Percentiles rank a stretch among this genome's conserved stretches.
Evolutionary conservation across 2,329 filamentous ascomycete species (phyloP).

Genomic region (Drechmeria coniospora): DNA sequence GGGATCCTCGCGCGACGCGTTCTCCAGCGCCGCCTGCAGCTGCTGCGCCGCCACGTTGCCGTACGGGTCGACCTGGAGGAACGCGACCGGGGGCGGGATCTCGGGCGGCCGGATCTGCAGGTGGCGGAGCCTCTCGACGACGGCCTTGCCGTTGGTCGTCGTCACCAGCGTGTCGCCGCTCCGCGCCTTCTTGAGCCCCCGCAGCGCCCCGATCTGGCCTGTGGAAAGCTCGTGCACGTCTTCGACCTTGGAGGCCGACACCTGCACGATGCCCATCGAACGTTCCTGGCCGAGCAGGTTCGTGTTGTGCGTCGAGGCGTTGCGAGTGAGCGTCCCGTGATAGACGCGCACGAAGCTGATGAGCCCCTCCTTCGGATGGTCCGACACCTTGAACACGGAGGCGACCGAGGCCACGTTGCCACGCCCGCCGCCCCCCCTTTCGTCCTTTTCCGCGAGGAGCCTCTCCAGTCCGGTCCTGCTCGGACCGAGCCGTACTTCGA

Average conservation of each 20-base stretch:
- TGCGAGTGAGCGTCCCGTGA: conserved; percentile 62
- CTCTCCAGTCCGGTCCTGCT: conserved; percentile 21
- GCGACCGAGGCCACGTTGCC: conserved; percentile 31
- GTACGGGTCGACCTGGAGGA: conserved; percentile 77
- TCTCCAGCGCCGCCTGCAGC: conserved; percentile 58
- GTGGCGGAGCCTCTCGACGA: conserved; percentile 52
- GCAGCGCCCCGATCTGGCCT: conserved; percentile 88
- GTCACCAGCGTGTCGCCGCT: conserved; percentile 86
- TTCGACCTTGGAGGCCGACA: conserved; percentile 76
- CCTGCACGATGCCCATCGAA: conserved; percentile 68
- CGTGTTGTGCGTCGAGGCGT: conserved; percentile 72
- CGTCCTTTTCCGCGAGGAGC: conserved; percentile 23
- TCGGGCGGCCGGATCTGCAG: conserved; percentile 77
- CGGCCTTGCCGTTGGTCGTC: conserved; percentile 45
- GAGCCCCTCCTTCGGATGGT: conserved; percentile 71
- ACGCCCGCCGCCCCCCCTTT: conserved; percentile 17
- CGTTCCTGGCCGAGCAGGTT: conserved; percentile 66
- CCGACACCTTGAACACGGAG: conserved; percentile 88
- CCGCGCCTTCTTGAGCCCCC: conserved; percentile 76
- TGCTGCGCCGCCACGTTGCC: conserved; percentile 66
- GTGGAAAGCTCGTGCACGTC: conserved; percentile 67
- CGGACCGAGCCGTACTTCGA: conserved; percentile 58
- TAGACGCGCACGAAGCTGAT: conserved; percentile 89
- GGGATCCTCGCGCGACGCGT: conserved; percentile 80
- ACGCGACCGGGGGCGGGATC: conserved; percentile 88